phyloP scores from a whole-genome alignment of 1,139 yeast species.

The Candida neerlandica region DNA sequence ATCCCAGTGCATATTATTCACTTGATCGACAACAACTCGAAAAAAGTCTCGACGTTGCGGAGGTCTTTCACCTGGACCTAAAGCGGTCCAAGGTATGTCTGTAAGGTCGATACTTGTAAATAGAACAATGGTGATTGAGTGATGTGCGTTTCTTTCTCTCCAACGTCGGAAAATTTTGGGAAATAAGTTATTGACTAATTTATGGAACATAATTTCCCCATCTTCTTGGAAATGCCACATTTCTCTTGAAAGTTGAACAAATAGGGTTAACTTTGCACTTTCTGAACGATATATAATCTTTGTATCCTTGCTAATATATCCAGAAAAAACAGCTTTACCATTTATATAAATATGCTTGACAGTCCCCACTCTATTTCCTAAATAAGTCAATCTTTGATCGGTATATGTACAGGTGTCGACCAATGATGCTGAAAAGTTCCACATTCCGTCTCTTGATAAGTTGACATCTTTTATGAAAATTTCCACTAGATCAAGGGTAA shows the following conservation, averaged over 20 bases:
- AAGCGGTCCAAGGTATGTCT: slow-evolving; percentile 54
- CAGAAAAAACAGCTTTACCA: slow-evolving; percentile 66
- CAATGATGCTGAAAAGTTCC: slow-evolving; percentile 72
- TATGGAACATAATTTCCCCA: slow-evolving; percentile 92
- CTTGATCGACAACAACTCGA: slow-evolving; percentile 94
- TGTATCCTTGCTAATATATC: slow-evolving; percentile 72
- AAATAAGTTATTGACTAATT: slow-evolving; percentile 83
- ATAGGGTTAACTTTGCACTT: slow-evolving; percentile 78
- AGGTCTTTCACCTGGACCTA: slow-evolving; percentile 74
- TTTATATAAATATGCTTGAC: slow-evolving; percentile 69
- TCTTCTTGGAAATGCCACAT: slow-evolving; percentile 99
- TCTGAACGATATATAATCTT: slow-evolving; percentile 86
- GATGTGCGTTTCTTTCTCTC: slow-evolving; percentile 86
- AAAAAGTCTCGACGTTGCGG: slow-evolving; percentile 75
- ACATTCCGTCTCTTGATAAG: slow-evolving; percentile 90
- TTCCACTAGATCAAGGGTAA: slow-evolving; percentile 81
- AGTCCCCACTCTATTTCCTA: slow-evolving; percentile 60
- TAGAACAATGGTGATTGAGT: slow-evolving; percentile 85
- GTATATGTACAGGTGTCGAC: slow-evolving; percentile 66
- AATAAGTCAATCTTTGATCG: slow-evolving; percentile 64
- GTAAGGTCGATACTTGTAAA: slow-evolving; percentile 80
- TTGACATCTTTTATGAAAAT: slow-evolving; percentile 79
- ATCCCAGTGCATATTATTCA: slow-evolving; percentile 84
- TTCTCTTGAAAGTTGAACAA: slow-evolving; percentile 88
- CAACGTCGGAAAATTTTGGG: slow-evolving; percentile 89